phyloP scores from a whole-genome alignment of 179 eudicot species.

The Beta corolliflora region DNA sequence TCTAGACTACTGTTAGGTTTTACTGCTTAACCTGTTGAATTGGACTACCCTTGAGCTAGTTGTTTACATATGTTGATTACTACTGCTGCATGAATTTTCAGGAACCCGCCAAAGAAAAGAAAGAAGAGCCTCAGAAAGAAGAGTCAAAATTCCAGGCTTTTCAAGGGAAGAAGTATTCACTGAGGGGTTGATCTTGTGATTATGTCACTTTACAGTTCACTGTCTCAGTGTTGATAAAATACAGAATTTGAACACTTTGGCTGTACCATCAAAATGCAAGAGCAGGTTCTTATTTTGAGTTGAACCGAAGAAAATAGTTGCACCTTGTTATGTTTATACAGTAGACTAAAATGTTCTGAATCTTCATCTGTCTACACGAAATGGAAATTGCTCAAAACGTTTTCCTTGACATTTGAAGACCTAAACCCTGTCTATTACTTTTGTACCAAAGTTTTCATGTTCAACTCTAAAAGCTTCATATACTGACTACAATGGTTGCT shows the following conservation, averaged over 20 bases:
- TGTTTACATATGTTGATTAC: not conserved
- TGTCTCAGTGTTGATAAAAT: not conserved
- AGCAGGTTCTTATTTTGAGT: conserved; percentile 12
- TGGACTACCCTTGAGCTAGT: not conserved
- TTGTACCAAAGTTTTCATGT: not conserved
- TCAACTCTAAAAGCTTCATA: not conserved
- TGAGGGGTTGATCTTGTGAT: conserved; percentile 52
- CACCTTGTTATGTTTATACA: not conserved
- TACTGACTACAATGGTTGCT: not conserved
- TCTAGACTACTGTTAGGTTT: not conserved
- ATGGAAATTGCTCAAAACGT: not conserved
- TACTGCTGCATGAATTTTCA: conserved; percentile 22
- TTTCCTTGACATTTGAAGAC: not conserved
- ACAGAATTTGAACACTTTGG: conserved; percentile 9
- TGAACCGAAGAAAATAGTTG: not conserved
- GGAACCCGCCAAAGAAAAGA: conserved; percentile 61
- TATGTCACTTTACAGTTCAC: not conserved
- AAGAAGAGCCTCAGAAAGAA: conserved; percentile 64
- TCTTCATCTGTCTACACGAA: not conserved
- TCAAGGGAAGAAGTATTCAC: conserved; percentile 76
- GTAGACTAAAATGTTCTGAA: not conserved
- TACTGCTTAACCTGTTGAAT: not conserved
- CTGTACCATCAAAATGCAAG: conserved; percentile 14
- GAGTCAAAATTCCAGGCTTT: conserved; percentile 82
- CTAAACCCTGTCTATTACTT: not conserved